phyloP scores from a whole-genome alignment of 208 protist genomes.

The Naegleria fowleri region DNA sequence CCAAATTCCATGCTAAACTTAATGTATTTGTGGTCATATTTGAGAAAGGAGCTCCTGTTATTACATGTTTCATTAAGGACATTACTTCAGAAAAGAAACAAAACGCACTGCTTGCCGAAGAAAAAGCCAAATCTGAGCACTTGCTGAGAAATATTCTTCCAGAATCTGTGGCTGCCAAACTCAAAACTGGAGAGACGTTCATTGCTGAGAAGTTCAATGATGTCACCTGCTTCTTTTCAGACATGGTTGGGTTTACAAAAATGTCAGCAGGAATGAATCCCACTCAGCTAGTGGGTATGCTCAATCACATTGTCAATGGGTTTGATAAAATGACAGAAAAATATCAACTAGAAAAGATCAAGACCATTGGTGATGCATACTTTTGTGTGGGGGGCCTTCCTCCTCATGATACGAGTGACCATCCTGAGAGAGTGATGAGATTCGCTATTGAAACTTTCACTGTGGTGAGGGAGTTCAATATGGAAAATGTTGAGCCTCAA shows the following conservation, averaged over 20 bases:
- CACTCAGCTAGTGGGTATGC: not conserved
- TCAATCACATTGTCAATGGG: not conserved
- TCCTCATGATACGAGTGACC: not conserved
- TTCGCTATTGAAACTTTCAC: not conserved
- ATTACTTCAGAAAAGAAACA: not conserved
- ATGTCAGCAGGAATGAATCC: conserved; percentile 37
- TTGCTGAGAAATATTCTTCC: not conserved
- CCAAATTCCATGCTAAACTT: not conserved
- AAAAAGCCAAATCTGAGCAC: not conserved
- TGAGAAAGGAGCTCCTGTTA: not conserved
- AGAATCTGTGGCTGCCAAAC: not conserved
- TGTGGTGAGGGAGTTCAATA: conserved; percentile 6
- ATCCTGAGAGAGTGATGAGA: not conserved
- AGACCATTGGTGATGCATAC: conserved; percentile 37
- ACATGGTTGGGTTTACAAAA: conserved; percentile 43
- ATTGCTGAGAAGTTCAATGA: not conserved
- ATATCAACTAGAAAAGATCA: conserved; percentile 30
- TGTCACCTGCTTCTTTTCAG: not conserved
- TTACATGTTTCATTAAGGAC: not conserved
- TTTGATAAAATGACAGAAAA: conserved; percentile 1
- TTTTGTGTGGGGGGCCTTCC: not conserved
- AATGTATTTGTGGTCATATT: not conserved
- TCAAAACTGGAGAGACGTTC: not conserved
- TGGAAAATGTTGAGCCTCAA: not conserved
- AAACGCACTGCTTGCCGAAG: not conserved